phyloP scores from a whole-genome alignment of 805 yeast species.

The Kodamaea lidongshanica region DNA sequence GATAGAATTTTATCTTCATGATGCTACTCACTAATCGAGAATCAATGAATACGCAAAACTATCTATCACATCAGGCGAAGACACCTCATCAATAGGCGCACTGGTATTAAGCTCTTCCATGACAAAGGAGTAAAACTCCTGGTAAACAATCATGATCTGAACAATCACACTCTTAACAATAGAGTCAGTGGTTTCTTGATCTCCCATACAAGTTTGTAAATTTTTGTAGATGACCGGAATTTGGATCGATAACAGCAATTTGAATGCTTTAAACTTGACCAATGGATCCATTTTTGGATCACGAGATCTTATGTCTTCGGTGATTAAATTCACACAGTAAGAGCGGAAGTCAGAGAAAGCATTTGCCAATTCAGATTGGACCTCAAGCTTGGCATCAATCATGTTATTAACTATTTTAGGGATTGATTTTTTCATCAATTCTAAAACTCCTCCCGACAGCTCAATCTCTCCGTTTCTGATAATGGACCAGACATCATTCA shows the following conservation, averaged over 20 bases:
- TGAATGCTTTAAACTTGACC: conserved; percentile 36
- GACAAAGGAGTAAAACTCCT: conserved; percentile 5
- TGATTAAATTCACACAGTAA: conserved; percentile 26
- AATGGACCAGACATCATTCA: conserved; percentile 40
- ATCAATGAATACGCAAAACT: conserved; percentile 40
- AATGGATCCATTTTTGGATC: conserved; percentile 18
- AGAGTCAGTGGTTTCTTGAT: conserved; percentile 4
- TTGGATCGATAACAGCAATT: conserved; percentile 44
- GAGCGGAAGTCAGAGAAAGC: conserved; percentile 65
- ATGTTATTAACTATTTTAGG: conserved; percentile 77
- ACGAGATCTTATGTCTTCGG: conserved; percentile 3
- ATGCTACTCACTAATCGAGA: no score
- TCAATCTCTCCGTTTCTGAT: conserved; percentile 30
- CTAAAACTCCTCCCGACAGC: conserved; percentile 33
- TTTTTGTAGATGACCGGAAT: conserved; percentile 48
- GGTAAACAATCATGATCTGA: conserved; percentile 5
- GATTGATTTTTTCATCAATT: conserved; percentile 58
- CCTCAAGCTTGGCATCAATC: conserved; percentile 70
- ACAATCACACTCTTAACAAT: conserved; percentile 4
- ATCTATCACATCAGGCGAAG: conserved; percentile 60
- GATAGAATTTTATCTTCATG: no score
- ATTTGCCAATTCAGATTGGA: conserved; percentile 66
- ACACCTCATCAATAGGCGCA: conserved; percentile 39
- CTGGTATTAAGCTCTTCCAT: conserved; percentile 5
- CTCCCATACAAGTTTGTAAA: conserved; percentile 4